Percentiles rank a stretch among this genome's conserved stretches.
These are phyloP conservation scores for Melanogaster broomeanus DNA, from an alignment of 768 basidiomycete species.

Conservation along the genomic window DNA sequence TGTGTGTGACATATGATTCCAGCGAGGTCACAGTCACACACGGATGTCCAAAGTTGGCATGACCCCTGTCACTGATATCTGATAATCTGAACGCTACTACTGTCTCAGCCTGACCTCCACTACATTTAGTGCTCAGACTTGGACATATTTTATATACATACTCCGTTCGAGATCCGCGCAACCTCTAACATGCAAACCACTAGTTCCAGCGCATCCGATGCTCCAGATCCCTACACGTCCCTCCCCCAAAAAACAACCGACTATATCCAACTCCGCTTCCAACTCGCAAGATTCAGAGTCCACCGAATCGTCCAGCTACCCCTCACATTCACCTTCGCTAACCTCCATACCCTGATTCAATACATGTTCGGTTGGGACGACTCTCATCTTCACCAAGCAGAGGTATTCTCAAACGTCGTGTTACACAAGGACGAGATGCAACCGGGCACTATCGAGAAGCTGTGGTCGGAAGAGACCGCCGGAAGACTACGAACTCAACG, in stretches of 20 bases:
- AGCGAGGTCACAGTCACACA: too few relatives aligned
- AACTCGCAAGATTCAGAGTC: slow-evolving; percentile 29
- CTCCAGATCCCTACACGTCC: slow-evolving; percentile 1
- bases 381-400: slow-evolving; percentile 22
- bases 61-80: too few relatives aligned
- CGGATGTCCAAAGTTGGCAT: too few relatives aligned
- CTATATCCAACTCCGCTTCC: slow-evolving; percentile 32
- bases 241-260: slow-evolving; percentile 13
- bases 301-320: slow-evolving; percentile 25
- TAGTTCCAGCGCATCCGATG: background rate
- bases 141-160: too few relatives aligned
- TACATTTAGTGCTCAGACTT: too few relatives aligned
- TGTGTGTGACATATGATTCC: too few relatives aligned
- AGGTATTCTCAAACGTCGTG: slow-evolving; percentile 22
- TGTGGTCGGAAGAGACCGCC: slow-evolving; percentile 18
- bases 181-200: too few relatives aligned
- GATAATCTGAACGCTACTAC: too few relatives aligned
- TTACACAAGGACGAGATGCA: slow-evolving; percentile 12
- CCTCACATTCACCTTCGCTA: slow-evolving; percentile 30
- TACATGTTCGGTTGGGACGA: slow-evolving; percentile 35
- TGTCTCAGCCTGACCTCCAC: too few relatives aligned
- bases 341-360: slow-evolving; percentile 30
- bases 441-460: slow-evolving; percentile 22
- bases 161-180: too few relatives aligned
- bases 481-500: slow-evolving; percentile 13